A percentile compares a stretch with the other conserved stretches of the same genome.
Conservation (phyloP, 23 red algal species). For the Gracilariopsis chorda region DNA sequence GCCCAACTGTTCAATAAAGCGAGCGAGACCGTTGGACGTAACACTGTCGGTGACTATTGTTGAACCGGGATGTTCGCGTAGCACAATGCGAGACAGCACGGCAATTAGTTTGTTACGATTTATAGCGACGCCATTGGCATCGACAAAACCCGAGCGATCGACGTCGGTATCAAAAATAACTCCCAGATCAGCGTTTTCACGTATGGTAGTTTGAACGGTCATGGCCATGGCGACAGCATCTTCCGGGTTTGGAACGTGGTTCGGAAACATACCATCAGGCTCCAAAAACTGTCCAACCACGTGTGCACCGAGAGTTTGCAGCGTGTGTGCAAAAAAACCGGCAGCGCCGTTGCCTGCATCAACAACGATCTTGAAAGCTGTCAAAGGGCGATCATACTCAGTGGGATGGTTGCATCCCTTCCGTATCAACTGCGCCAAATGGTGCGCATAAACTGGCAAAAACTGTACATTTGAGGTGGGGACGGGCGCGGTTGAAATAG, state of each 20-base stretch:
- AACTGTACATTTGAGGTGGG: conserved; percentile 25
- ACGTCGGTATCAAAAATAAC: conserved; percentile 94
- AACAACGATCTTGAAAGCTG: conserved; percentile 78
- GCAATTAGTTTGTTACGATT: conserved; percentile 92
- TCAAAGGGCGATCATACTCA: conserved; percentile 46
- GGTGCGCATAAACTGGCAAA: conserved; percentile 61
- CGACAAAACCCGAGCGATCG: conserved; percentile 78
- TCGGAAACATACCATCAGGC: conserved; percentile 94
- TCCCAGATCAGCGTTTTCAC: conserved; percentile 70
- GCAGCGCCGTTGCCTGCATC: conserved; percentile 92
- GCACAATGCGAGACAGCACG: conserved; percentile 73
- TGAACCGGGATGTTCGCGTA: conserved; percentile 64
- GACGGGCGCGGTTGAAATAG: not conserved
- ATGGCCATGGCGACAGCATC: conserved; percentile 69
- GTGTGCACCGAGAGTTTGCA: conserved; percentile 72
- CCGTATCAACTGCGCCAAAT: conserved; percentile 67
- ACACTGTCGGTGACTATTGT: conserved; percentile 91
- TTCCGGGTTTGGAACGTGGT: conserved; percentile 94
- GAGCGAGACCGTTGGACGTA: conserved; percentile 72
- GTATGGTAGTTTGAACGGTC: conserved; percentile 40
- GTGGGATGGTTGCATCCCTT: conserved; percentile 6
- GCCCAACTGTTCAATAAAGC: conserved; percentile 77
- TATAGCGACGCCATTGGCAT: conserved; percentile 50
- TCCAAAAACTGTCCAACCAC: conserved; percentile 85
- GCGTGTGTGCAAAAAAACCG: conserved; percentile 82